Percentiles rank a stretch among this genome's conserved stretches.
Evolutionary conservation across 2,329 filamentous ascomycete genomes (phyloP).

Genomic region (Ascochyta pisi): DNA sequence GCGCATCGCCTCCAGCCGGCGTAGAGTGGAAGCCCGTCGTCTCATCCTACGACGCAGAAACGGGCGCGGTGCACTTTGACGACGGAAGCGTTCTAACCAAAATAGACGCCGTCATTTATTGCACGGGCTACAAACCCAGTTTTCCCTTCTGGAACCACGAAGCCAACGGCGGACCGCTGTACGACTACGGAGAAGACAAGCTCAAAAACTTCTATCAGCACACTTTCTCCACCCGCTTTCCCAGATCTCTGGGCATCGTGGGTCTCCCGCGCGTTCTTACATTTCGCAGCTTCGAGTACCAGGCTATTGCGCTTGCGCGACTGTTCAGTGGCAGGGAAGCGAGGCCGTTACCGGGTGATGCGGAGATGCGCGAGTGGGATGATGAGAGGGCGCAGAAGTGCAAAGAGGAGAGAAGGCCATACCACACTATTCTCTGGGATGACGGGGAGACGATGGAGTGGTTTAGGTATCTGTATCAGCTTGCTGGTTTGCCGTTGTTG

Average conservation of each 20-base stretch:
- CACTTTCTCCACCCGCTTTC: conserved; percentile 48
- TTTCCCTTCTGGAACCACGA: conserved; percentile 59
- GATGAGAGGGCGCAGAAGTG: conserved; percentile 43
- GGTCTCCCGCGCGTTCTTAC: conserved; percentile 61
- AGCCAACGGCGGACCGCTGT: conserved; percentile 56
- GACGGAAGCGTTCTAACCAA: conserved; percentile 31
- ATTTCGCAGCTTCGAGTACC: conserved; percentile 64
- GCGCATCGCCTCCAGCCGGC: conserved; percentile 54
- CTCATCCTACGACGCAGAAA: conserved; percentile 45
- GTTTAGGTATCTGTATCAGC: conserved; percentile 55
- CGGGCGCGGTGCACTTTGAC: conserved; percentile 33
- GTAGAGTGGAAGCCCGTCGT: conserved; percentile 64
- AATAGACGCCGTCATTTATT: conserved; percentile 42
- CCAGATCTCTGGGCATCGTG: conserved; percentile 57
- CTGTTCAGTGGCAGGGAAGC: conserved; percentile 55
- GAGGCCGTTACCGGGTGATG: conserved; percentile 28
- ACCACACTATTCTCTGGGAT: conserved; percentile 63
- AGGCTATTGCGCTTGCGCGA: conserved; percentile 61
- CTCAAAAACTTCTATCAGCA: conserved; percentile 54
- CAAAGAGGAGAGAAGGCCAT: conserved; percentile 49
- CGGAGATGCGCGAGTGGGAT: conserved; percentile 57
- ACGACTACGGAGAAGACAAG: conserved; percentile 57
- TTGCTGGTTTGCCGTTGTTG: conserved; percentile 59
- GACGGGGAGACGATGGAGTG: conserved; percentile 59
- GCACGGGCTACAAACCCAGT: conserved; percentile 49